Evolutionary conservation across 352 stramenopile species (phyloP), one percentile per base, ranked within the genome.

Genomic region (Lagenidium giganteum): DNA sequence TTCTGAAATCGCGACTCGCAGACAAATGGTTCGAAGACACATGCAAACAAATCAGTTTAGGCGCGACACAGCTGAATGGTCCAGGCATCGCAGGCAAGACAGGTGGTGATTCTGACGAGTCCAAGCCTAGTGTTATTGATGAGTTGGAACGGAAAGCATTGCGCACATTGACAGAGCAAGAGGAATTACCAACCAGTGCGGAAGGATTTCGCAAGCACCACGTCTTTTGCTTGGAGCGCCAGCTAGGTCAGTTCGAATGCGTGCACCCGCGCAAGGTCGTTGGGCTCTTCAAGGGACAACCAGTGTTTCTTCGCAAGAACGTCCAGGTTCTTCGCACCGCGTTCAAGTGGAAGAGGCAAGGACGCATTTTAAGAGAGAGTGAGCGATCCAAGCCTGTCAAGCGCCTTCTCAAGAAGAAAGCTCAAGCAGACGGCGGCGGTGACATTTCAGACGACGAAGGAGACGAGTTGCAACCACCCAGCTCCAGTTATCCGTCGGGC

Each of bases 171-270:
- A n/a, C n/a, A 8, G 44, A 61, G 38, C 39, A 35, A 8, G 79
- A 93, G 51, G 68, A 61, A 4, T 84, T 94, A 71, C 83, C 82
- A 1, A 76, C 69, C 14, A 91, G 71, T 28, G 14, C 86, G 8
- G 73, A 88, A 40, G 73, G 54, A 7, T 95, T 94, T 43, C 66
- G 58, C 23, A 88, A 86, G 21, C 84, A 95, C 42, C 70, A 83
- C 24, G 17, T 86, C 37, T 93, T 87, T 47, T 83, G 76, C 40
- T 60, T 95, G 7, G 75, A 92, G 51, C 67, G 70, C 12, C 78
- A 93, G 40, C 57, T 95, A 6, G 60, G 56, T 4, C 61, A 54
- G n/a, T 64, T 66, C n/a, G 70, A 93, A 47, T 80, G 59, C 54
- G 50, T 94, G 16, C 53, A 92, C 18, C 80, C 80, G 12, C 66